Evolutionary conservation across 768 basidiomycete species (phyloP), one percentile per base, ranked within the genome.

Genomic region (Termitomyces sp.): DNA sequence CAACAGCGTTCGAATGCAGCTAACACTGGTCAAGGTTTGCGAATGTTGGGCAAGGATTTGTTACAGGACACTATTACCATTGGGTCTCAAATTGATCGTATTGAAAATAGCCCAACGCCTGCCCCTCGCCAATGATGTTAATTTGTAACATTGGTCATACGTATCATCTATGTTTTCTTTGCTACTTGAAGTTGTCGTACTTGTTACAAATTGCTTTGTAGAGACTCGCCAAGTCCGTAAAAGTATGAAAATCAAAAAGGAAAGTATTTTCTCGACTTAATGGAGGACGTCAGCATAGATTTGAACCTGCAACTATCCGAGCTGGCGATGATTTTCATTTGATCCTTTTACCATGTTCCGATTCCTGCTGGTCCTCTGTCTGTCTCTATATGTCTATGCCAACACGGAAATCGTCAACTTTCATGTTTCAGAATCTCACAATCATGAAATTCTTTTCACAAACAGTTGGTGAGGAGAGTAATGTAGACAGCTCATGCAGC

Each of bases 391-490:
- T n/a, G 67, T 58, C 11, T 61, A 69, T 50, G 83, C 78, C 21
- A 86, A 87, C 67, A 87, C 86, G 37, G 84, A 87, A 70, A 86
- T 87, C 62, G 68, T 83, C 66, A 83, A 82, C 66, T 83, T 87
- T 64, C 66, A 64, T 26, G 69, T 74, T 46, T 62, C 68, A 15
- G 67, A 67, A 42, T 62, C 59, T 6, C 51, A 59, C 17, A 64
- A 66, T 33, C 47, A 65, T 10, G 42, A 56, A 28, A 19, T 64
- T 57, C 43, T 64, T 7, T 65, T 65, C 40, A 60, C 64, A 4
- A 50, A 57, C 47, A 55, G 65, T 35, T 71, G 72, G 69, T 74
- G 35, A 67, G 73, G 46, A 51, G 23, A 11, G 12, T 37, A 43
- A 46, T 48, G 48, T 28, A 19, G 19, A 50, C 54, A 30, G 37